Percentiles rank a stretch among this genome's conserved stretches.
phyloP scores from a whole-genome alignment of 306 rosid genomes.

The Dalbergia oliveri region DNA sequence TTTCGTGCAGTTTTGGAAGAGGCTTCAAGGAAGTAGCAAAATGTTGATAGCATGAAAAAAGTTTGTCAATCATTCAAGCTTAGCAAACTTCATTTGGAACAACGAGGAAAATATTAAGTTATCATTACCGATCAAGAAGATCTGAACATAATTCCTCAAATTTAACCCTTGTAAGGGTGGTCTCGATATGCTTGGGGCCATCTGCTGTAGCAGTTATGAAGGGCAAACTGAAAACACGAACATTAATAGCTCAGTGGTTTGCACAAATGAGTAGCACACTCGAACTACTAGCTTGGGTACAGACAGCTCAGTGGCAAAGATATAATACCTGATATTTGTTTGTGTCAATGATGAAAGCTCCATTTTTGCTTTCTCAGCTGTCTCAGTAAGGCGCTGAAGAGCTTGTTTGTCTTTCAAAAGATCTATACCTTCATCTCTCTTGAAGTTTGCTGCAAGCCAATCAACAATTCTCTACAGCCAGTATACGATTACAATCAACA shows the following conservation, averaged over 20 bases:
- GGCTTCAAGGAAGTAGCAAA: not conserved
- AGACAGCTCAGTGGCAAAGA: not conserved
- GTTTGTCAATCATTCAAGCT: not conserved
- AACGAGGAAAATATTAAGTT: not conserved
- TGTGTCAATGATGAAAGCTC: slow-evolving; percentile 94
- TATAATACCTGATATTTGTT: slow-evolving; percentile 80
- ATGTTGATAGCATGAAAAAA: not conserved
- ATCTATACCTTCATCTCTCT: slow-evolving; percentile 89
- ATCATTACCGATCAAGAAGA: slow-evolving; percentile 84
- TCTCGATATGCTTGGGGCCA: slow-evolving; percentile 98
- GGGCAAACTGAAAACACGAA: slow-evolving; percentile 68
- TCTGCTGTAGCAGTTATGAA: slow-evolving; percentile 96
- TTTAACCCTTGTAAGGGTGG: slow-evolving; percentile 88
- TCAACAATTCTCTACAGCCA: slow-evolving; percentile 84
- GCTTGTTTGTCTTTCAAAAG: slow-evolving; percentile 96
- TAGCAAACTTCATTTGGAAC: not conserved
- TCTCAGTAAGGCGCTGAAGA: slow-evolving; percentile 96
- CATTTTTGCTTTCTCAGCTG: slow-evolving; percentile 98
- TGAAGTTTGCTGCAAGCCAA: slow-evolving; percentile 82
- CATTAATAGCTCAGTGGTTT: not conserved
- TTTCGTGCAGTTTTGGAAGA: not conserved
- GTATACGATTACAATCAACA: not conserved
- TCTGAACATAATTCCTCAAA: slow-evolving; percentile 95
- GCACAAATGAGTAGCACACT: not conserved
- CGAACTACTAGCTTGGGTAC: too few relatives aligned